Evolutionary conservation across 2,329 filamentous ascomycete species (phyloP).

Genomic region (Alternaria sp.): DNA sequence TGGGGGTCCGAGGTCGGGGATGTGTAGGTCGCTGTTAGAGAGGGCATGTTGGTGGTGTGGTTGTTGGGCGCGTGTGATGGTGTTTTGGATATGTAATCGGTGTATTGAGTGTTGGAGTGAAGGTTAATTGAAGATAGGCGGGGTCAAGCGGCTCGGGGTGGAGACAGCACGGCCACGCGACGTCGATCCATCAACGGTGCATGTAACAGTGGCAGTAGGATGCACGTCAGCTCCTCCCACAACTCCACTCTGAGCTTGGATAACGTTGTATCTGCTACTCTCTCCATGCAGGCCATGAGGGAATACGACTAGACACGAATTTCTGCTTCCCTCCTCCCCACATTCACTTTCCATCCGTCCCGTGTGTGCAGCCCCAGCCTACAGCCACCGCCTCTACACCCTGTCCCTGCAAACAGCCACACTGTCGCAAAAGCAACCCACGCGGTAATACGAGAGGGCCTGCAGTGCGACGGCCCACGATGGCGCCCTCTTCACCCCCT

Average conservation of each 20-base stretch:
- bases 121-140: not conserved
- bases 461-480: slow-evolving; percentile 20
- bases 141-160: slow-evolving; percentile 10
- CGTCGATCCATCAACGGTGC: slow-evolving; percentile 4
- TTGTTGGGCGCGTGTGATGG: too few species aligned
- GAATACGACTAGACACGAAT: not conserved
- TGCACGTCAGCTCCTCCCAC: slow-evolving; percentile 9
- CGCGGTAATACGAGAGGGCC: not conserved
- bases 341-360: not conserved
- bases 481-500: slow-evolving; percentile 42
- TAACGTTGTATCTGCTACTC: slow-evolving; percentile 1
- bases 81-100: not conserved
- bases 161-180: slow-evolving; percentile 6
- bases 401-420: slow-evolving; percentile 12
- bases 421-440: slow-evolving; percentile 8
- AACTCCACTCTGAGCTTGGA: not conserved
- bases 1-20: slow-evolving; percentile 52
- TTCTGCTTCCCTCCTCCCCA: not conserved
- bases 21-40: slow-evolving; percentile 61
- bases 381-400: slow-evolving; percentile 1
- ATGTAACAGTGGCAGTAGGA: not conserved
- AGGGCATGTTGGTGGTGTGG: slow-evolving; percentile 23
- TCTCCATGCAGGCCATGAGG: slow-evolving; percentile 35
- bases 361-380: not conserved
- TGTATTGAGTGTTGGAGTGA: not conserved